Evolutionary conservation across 148 eudicot genomes (phyloP), one percentile per base, ranked within the genome.

Genomic region (Silene uniflora): DNA sequence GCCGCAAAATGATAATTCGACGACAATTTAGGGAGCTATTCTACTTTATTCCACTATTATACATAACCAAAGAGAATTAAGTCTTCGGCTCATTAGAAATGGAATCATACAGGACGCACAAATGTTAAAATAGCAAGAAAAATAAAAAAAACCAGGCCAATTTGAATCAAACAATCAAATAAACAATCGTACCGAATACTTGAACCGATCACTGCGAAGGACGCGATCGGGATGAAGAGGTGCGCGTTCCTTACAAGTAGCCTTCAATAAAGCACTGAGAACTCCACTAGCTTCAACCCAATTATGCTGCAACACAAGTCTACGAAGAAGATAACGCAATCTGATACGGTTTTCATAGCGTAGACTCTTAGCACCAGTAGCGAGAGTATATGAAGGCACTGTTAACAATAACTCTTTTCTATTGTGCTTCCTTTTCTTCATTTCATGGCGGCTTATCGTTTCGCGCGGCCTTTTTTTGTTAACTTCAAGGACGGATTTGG

Each of bases 241-340:
- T 44, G 84, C 78, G 42, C 39, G 65, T 35, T 91, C 92, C 2
- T 27, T 80, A 27, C 74, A 71, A 59, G 97, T 89, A 25, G 80
- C 97, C 56, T 81, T 75, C 71, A 93, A 62, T 67, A 93, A 74
- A 16, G 82, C 79, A 61, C 89, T 86, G 56, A 93, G 46, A 11
- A 88, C 91, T 1, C 92, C 98, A 22, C 85, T 79, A 1, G 97
- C 97, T 67, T 93, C 94, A 0, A 44, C 78, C 93, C 93, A 91
- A 64, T 89, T 91, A 22, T 83, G 88, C 14, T 77, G 79, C 62
- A 69, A 62, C 76, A 88, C 78, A 18, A 93, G 87, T 73, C 81
- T 77, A 29, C 79, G 74, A 62, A 90, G 83, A 55, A 91, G 73
- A 23, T 73, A 52, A 7, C 90, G 78, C 32, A 93, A 77, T 71